Base-by-base conservation (phyloP, 176 grass and related monocot species). In the Ensete ventricosum region DNA sequence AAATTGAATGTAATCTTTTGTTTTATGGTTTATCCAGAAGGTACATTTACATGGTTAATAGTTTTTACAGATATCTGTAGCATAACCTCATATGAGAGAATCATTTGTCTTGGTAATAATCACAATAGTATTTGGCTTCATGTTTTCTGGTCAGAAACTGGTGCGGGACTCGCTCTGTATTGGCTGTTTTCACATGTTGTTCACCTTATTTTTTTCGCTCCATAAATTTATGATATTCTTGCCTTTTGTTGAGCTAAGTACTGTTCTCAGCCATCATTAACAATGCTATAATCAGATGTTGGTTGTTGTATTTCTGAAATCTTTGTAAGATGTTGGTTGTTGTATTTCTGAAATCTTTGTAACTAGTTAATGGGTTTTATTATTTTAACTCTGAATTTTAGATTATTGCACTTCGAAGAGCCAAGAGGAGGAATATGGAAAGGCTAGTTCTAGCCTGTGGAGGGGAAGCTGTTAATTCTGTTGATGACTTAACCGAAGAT, bases 401-500 rank as follows among this genome's bases (percentile, higher is more conserved):
- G 94, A 93, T 97, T 72, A 87, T 97, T 85, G 94, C 80, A 82
- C 83, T 97, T 52, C 82, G 90, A 68, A 90, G 90, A 81, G 88
- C 93, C 2, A 97, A 97, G 85, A 90, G 93, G 82, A 90, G 90
- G 72, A 93, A 97, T 81, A 97, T 93, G 93, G 87, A 97, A 81
- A 90, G 90, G 74, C 82, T 97, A 66, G 93, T 93, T 74, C 71
- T 96, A 66, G 85, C 90, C 26, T 97, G 90, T 21, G 88, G 94
- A 0, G 94, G 90, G 63, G 94, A 98, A 79, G 84, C 90, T 77
- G 86, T 98, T 72, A 89, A 93, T 89, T 98, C 94, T 66, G 86
- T 98, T 62, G 90, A 98, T 84, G 90, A 87, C 17, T 82, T 93
- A 78, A 91, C 82, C 2, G 88, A 91, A 84, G 95, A 91, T 62